These are phyloP conservation scores for Termitomyces sp. DNA, from an alignment of 768 basidiomycete species.

Conservation along the genomic window DNA sequence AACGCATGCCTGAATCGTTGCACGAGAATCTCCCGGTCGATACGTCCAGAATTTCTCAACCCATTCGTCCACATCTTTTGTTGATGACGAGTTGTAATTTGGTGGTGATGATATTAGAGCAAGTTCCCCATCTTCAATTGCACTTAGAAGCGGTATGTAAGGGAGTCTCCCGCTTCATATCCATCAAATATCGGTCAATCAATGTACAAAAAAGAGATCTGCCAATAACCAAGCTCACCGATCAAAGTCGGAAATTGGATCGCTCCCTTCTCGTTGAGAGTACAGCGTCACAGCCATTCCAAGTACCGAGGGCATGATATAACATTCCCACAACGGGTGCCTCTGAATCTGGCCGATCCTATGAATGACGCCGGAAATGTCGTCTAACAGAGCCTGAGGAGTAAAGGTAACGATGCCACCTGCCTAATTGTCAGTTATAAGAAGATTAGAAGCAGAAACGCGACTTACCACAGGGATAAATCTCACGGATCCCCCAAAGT, in stretches of 20 bases:
- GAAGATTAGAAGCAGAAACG: neutral
- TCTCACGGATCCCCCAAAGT: slow-evolving; percentile 56
- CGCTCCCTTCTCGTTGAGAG: slow-evolving; percentile 23
- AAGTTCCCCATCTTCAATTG: slow-evolving; percentile 53
- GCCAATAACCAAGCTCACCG: slow-evolving; percentile 23
- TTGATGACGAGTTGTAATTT: slow-evolving; percentile 14
- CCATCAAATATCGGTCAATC: too few species aligned
- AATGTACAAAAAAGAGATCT: neutral
- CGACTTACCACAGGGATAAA: slow-evolving; percentile 54
- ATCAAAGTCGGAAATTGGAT: slow-evolving; percentile 36
- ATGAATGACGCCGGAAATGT: slow-evolving; percentile 41
- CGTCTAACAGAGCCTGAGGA: slow-evolving; percentile 50
- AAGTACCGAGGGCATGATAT: slow-evolving; percentile 59
- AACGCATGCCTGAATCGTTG: slow-evolving; percentile 39
- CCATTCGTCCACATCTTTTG: slow-evolving; percentile 30
- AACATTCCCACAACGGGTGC: slow-evolving; percentile 67
- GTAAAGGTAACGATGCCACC: slow-evolving; percentile 75
- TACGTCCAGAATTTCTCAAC: slow-evolving; percentile 25
- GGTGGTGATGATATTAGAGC: slow-evolving; percentile 48
- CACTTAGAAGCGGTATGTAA: slow-evolving; percentile 33
- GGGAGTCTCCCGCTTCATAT: slow-evolving; percentile 35
- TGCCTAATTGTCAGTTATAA: slow-evolving; percentile 16
- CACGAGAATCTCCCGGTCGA: slow-evolving; percentile 26
- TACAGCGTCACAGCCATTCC: slow-evolving; percentile 44
- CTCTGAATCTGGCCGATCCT: slow-evolving; percentile 46